These are phyloP conservation scores for Ogataea methylovora DNA, from an alignment of 805 yeast genomes.

Conservation along the genomic window DNA sequence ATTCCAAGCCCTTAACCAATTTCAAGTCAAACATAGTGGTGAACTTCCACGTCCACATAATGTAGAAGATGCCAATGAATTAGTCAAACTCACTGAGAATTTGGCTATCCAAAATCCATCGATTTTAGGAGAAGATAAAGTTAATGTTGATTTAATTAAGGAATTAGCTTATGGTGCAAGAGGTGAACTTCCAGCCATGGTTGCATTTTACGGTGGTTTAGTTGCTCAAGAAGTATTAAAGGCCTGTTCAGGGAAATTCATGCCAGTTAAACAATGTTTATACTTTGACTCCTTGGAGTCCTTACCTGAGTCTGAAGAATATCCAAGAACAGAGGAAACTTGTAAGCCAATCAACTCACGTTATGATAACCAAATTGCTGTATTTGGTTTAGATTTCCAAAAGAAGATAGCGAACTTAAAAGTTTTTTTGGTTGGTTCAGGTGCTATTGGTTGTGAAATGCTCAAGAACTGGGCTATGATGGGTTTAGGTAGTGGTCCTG, in stretches of 20 bases:
- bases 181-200: conserved; percentile 87
- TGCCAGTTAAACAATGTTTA: conserved; percentile 87
- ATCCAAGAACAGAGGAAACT: conserved; percentile 59
- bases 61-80: conserved; percentile 64
- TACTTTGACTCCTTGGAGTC: conserved; percentile 94
- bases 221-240: conserved; percentile 95
- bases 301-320: conserved; percentile 54
- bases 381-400: conserved; percentile 77
- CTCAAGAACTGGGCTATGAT: conserved; percentile 95
- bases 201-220: conserved; percentile 88
- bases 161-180: conserved; percentile 79
- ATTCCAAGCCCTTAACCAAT: conserved; percentile 80
- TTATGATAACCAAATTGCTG: conserved; percentile 94
- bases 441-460: conserved; percentile 99
- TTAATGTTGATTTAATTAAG: conserved; percentile 58
- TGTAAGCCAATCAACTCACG: conserved; percentile 74
- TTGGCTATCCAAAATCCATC: conserved; percentile 49
- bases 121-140: conserved; percentile 44
- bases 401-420: conserved; percentile 65
- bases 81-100: conserved; percentile 51
- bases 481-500: conserved; percentile 89
- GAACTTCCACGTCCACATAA: conserved; percentile 71
- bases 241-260: conserved; percentile 90
- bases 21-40: conserved; percentile 54
- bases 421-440: conserved; percentile 91